Percentiles rank a stretch among this genome's conserved stretches.
Conservation (phyloP, 352 stramenopile genomes). For the Globisporangium nodosum region DNA sequence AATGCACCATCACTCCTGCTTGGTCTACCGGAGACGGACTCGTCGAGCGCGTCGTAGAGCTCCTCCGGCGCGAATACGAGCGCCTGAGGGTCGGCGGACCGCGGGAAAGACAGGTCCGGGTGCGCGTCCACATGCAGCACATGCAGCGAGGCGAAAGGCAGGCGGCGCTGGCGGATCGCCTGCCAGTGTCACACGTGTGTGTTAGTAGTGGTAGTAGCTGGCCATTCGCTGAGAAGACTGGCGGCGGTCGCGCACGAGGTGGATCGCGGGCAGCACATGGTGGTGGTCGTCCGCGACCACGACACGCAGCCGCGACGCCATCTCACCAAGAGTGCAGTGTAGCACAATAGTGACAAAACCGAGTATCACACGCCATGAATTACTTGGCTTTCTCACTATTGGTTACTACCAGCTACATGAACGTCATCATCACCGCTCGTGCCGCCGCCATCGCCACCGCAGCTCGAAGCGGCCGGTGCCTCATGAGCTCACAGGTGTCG, state of each 20-base stretch:
- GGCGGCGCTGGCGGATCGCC: constrained; percentile 59
- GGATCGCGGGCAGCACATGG: constrained; percentile 67
- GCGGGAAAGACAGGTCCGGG: constrained; percentile 77
- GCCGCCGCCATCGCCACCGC: background rate
- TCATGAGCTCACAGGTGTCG: background rate
- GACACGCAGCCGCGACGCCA: constrained; percentile 20
- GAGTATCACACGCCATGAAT: no score
- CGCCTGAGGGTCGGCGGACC: constrained; percentile 19
- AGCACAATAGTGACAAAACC: no score
- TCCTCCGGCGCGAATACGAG: constrained; percentile 58
- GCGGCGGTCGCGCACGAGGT: constrained; percentile 25
- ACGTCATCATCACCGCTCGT: background rate
- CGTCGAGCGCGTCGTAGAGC: constrained; percentile 74
- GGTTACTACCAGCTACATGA: background rate
- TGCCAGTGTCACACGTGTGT: constrained; percentile 8
- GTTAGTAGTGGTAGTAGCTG: no score
- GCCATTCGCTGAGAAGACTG: no score
- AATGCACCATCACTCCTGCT: background rate
- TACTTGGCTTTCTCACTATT: no score
- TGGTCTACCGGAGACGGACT: constrained; percentile 30
- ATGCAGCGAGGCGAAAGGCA: constrained; percentile 63
- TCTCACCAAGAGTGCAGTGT: background rate
- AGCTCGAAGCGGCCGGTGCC: background rate
- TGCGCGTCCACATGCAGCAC: constrained; percentile 86
- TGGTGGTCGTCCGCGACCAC: constrained; percentile 78